A percentile compares a stretch with the other conserved stretches of the same genome.
phyloP scores from a whole-genome alignment of 129 eudicot genomes.

The Logfia minima region DNA sequence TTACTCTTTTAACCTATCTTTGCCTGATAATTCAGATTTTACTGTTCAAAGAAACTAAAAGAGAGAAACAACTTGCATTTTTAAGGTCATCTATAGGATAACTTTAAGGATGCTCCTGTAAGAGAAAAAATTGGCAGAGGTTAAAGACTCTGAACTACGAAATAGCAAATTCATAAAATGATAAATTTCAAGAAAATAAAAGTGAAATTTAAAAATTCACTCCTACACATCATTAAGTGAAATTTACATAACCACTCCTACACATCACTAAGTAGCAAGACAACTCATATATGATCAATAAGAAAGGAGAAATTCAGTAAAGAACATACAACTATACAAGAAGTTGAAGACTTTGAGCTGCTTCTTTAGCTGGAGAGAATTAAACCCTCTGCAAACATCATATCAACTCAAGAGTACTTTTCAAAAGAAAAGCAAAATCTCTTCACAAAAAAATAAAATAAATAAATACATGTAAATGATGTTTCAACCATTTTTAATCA shows the following conservation, averaged over 20 bases:
- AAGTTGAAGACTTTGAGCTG: neutral
- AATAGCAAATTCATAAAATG: neutral
- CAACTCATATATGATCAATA: neutral
- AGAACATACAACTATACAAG: neutral
- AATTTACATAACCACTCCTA: neutral
- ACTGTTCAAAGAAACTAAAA: too few relatives aligned
- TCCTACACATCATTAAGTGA: neutral
- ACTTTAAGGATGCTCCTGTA: too few relatives aligned
- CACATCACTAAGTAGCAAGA: neutral
- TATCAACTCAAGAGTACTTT: neutral
- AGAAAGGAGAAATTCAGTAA: neutral
- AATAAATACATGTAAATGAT: neutral
- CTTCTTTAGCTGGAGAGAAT: neutral
- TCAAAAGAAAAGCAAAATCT: neutral
- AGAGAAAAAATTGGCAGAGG: too few relatives aligned
- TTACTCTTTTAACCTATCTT: too few relatives aligned
- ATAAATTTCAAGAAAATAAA: neutral
- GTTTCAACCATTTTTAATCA: neutral
- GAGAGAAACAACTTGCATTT: too few relatives aligned
- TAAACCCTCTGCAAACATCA: neutral
- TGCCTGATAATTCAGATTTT: too few relatives aligned
- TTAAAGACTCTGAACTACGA: neutral
- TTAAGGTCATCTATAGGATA: too few relatives aligned
- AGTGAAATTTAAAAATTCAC: too few relatives aligned
- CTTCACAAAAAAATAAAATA: conserved; percentile 2